These are phyloP conservation scores for Gossypium bickii DNA, from an alignment of 345 rosid genomes.

Conservation along the genomic window DNA sequence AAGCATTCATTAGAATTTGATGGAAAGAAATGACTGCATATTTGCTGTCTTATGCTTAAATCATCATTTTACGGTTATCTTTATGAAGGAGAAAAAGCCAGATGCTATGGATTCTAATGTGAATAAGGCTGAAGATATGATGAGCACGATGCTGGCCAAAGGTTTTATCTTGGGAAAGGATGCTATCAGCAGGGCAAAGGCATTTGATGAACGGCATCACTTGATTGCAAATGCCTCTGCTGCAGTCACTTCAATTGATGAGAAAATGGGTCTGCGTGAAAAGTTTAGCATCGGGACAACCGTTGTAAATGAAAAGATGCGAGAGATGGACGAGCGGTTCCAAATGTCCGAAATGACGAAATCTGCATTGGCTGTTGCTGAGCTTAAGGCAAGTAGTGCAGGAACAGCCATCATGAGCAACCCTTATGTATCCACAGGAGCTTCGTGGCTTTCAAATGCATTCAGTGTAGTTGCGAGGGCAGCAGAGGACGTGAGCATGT, in stretches of 20 bases:
- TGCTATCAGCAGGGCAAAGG: conserved; percentile 40
- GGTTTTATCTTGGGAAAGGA: conserved; percentile 55
- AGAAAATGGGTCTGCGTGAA: conserved; percentile 35
- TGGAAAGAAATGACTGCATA: neutral
- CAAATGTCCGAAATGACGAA: conserved; percentile 36
- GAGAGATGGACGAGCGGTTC: conserved; percentile 36
- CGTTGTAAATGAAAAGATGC: conserved; percentile 36
- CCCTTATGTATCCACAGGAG: conserved; percentile 34
- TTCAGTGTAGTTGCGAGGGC: conserved; percentile 33
- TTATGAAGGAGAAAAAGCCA: conserved; percentile 24
- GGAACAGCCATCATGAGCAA: conserved; percentile 39
- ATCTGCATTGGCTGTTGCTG: conserved; percentile 33
- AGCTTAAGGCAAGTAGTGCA: conserved; percentile 38
- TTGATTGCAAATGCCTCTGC: conserved; percentile 41
- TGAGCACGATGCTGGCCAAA: conserved; percentile 52
- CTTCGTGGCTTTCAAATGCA: conserved; percentile 42
- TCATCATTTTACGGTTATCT: neutral
- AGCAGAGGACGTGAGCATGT: conserved; percentile 34
- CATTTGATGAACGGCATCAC: conserved; percentile 44
- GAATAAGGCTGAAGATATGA: conserved; percentile 47
- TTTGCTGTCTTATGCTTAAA: neutral
- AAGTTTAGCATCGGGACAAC: conserved; percentile 34
- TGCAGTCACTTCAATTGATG: conserved; percentile 36
- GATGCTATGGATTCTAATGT: conserved; percentile 19
- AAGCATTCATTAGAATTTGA: neutral